phyloP scores from a whole-genome alignment of 106 monocot species.

The Acanthochlamys bracteata region DNA sequence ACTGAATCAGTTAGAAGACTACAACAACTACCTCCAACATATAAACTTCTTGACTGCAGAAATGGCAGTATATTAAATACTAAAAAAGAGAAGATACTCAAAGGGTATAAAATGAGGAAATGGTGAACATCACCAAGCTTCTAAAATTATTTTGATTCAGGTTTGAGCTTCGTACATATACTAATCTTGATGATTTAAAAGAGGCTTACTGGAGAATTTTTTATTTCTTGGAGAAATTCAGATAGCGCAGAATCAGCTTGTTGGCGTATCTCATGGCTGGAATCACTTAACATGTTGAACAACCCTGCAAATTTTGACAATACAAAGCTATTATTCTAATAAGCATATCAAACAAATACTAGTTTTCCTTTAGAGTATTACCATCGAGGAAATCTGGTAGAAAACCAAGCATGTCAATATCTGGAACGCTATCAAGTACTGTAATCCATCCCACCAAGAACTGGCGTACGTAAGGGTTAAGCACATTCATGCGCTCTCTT shows the following conservation, averaged over 20 bases:
- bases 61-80: too few relatives aligned
- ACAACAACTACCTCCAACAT: not conserved
- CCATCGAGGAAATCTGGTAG: slow-evolving; percentile 99
- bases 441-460: slow-evolving; percentile 99
- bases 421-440: slow-evolving; percentile 93
- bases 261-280: slow-evolving; percentile 92
- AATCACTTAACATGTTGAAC: slow-evolving; percentile 99
- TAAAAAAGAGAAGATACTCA: too few relatives aligned
- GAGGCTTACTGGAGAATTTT: slow-evolving; percentile 88
- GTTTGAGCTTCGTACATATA: too few relatives aligned
- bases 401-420: slow-evolving; percentile 99
- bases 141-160: not conserved
- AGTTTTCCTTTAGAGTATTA: slow-evolving; percentile 15
- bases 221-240: slow-evolving; percentile 99
- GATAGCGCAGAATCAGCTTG: slow-evolving; percentile 98
- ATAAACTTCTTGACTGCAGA: too few relatives aligned
- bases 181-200: not conserved
- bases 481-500: slow-evolving; percentile 96
- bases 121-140: not conserved
- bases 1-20: slow-evolving; percentile 3
- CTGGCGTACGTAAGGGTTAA: slow-evolving; percentile 90
- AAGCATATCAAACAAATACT: not conserved
- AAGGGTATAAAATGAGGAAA: not conserved
- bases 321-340: not conserved
- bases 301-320: slow-evolving; percentile 41